Conservation (phyloP, 1,139 yeast genomes). For the Kluyveromyces sp. region DNA sequence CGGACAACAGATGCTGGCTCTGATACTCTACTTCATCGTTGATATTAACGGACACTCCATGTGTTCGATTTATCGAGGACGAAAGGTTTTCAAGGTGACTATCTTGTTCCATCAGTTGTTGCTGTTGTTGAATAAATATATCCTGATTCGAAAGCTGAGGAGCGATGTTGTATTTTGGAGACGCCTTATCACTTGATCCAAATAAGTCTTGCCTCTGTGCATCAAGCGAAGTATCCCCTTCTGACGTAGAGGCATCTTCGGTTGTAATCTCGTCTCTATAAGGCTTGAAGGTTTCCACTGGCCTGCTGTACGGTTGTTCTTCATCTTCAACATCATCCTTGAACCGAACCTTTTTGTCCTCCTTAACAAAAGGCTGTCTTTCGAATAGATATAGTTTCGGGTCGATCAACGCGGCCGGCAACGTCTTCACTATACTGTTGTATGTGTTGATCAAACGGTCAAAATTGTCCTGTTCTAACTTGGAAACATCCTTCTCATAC, state of each 20-base stretch:
- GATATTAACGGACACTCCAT: slow-evolving; percentile 26
- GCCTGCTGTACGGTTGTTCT: slow-evolving; percentile 6
- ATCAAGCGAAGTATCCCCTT: slow-evolving; percentile 6
- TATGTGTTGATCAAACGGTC: slow-evolving; percentile 7
- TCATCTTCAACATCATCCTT: slow-evolving; percentile 20
- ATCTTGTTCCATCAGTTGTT: slow-evolving; percentile 28
- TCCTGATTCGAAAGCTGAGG: slow-evolving; percentile 25
- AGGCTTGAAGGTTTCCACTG: slow-evolving; percentile 16
- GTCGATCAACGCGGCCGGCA: slow-evolving; percentile 16
- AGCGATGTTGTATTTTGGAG: slow-evolving; percentile 4
- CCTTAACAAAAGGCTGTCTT: slow-evolving; percentile 3
- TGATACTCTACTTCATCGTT: slow-evolving; percentile 27
- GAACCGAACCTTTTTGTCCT: slow-evolving; percentile 25
- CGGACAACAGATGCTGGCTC: slow-evolving; percentile 24
- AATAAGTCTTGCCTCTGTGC: slow-evolving; percentile 10
- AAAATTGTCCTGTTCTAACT: slow-evolving; percentile 4
- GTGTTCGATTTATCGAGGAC: slow-evolving; percentile 20
- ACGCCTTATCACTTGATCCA: slow-evolving; percentile 1
- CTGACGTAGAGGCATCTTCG: neutral
- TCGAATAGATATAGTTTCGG: slow-evolving; percentile 14
- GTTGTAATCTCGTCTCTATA: slow-evolving; percentile 19
- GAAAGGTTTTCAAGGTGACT: slow-evolving; percentile 23
- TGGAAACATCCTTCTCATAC: slow-evolving; percentile 5
- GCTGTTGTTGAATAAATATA: slow-evolving; percentile 27
- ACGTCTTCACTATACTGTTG: slow-evolving; percentile 9